Evolutionary conservation across 768 basidiomycete species (phyloP).

Genomic region (Hemileccinum impolitum): DNA sequence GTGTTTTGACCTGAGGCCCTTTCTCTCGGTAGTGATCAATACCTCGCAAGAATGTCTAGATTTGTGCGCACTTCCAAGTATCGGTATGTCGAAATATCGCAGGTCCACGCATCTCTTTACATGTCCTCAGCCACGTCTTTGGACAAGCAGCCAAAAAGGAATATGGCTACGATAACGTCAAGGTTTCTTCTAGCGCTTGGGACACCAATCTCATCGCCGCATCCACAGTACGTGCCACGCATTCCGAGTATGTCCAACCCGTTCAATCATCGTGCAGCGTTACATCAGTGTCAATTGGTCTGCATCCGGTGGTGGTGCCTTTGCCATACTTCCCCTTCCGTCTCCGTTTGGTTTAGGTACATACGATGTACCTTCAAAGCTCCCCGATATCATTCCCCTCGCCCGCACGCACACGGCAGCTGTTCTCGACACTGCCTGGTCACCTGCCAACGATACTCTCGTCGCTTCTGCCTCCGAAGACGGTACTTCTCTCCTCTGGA

Average conservation of each 20-base stretch:
- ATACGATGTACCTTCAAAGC: slow-evolving; percentile 61
- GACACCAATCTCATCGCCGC: slow-evolving; percentile 92
- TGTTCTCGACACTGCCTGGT: slow-evolving; percentile 96
- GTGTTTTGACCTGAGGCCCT: not conserved
- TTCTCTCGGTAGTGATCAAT: not conserved
- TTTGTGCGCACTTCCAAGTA: slow-evolving; percentile 88
- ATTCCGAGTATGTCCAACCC: not conserved
- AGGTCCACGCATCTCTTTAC: slow-evolving; percentile 4
- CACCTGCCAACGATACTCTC: slow-evolving; percentile 86
- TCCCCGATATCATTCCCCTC: slow-evolving; percentile 90
- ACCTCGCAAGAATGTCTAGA: slow-evolving; percentile 59
- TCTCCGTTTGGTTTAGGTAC: slow-evolving; percentile 58
- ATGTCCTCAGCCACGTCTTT: slow-evolving; percentile 73
- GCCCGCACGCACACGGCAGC: slow-evolving; percentile 82
- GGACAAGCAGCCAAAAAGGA: slow-evolving; percentile 87
- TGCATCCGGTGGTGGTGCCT: slow-evolving; percentile 88
- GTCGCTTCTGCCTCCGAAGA: slow-evolving; percentile 94
- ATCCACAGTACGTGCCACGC: slow-evolving; percentile 52
- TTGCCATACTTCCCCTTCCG: slow-evolving; percentile 87
- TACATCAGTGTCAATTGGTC: slow-evolving; percentile 96
- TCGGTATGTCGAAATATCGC: slow-evolving; percentile 46
- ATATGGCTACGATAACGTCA: slow-evolving; percentile 75
- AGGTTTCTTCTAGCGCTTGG: slow-evolving; percentile 88
- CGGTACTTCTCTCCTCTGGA: slow-evolving; percentile 90
- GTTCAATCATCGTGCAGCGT: slow-evolving; percentile 39